phyloP scores from a whole-genome alignment of 2,329 filamentous ascomycete genomes.

The Nigrospora oryzae region DNA sequence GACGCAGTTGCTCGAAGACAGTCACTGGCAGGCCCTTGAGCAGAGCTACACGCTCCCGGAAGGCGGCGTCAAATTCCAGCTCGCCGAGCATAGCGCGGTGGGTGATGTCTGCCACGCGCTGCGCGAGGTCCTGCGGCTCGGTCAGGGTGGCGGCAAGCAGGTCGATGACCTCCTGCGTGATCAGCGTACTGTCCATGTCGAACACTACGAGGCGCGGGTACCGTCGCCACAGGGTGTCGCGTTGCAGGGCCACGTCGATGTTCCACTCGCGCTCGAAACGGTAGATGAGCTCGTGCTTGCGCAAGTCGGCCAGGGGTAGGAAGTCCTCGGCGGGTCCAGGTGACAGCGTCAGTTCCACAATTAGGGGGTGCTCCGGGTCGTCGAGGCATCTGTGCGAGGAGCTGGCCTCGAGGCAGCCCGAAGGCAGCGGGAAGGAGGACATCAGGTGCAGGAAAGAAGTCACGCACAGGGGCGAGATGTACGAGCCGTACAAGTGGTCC shows the following conservation, averaged over 20 bases:
- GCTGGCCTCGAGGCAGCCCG: constrained; percentile 41
- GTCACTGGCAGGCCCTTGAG: constrained; percentile 71
- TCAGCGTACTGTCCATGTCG: constrained; percentile 97
- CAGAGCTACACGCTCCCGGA: constrained; percentile 72
- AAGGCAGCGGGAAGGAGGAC: constrained; percentile 49
- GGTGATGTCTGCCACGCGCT: constrained; percentile 80
- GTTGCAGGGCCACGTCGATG: constrained; percentile 72
- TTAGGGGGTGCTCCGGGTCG: constrained; percentile 46
- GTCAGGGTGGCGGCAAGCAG: constrained; percentile 76
- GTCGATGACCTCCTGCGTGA: constrained; percentile 96
- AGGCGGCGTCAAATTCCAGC: constrained; percentile 79
- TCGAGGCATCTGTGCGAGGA: constrained; percentile 61
- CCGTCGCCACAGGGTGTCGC: constrained; percentile 63
- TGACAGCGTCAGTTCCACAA: constrained; percentile 59
- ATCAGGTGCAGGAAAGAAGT: constrained; percentile 60
- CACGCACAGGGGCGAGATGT: constrained; percentile 56
- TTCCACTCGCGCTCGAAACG: constrained; percentile 85
- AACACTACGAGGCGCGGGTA: constrained; percentile 87
- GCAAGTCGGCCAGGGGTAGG: constrained; percentile 58
- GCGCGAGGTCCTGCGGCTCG: constrained; percentile 62
- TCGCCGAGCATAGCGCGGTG: constrained; percentile 93
- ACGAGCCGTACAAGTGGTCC: constrained; percentile 58
- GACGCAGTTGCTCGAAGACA: constrained; percentile 71
- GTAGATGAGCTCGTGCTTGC: constrained; percentile 74
- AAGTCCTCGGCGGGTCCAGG: constrained; percentile 54